phyloP scores from a whole-genome alignment of 306 rosid species.

The Inga leiocalycina region DNA sequence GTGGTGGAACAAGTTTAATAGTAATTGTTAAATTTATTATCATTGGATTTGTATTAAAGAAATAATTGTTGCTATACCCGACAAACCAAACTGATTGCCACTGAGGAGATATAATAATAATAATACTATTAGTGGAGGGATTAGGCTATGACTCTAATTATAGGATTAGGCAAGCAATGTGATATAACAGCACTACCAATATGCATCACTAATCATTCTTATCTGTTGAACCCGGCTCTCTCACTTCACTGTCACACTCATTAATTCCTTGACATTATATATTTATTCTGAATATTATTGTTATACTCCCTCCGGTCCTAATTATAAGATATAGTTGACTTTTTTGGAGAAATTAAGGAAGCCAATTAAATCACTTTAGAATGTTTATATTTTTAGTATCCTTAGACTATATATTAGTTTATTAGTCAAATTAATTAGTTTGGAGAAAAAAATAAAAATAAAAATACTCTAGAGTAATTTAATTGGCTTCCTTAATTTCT shows the following conservation, averaged over 20 bases:
- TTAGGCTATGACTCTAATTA: constrained; percentile 1
- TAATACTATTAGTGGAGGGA: constrained; percentile 15
- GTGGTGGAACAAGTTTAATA: background rate
- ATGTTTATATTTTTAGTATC: no score
- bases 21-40: no score
- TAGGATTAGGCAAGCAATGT: constrained; percentile 32
- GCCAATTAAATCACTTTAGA: no score
- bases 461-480: no score
- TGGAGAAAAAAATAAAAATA: no score
- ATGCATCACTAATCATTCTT: background rate
- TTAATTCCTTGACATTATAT: background rate
- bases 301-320: no score
- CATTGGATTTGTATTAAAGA: background rate
- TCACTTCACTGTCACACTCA: background rate
- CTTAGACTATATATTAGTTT: no score
- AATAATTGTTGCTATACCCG: background rate
- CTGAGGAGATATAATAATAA: background rate
- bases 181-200: constrained; percentile 27
- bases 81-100: constrained; percentile 16
- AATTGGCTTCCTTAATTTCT: no score
- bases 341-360: no score
- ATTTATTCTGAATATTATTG: no score
- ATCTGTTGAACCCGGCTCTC: background rate
- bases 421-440: no score
- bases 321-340: no score